Evolutionary conservation across 2,329 filamentous ascomycete genomes (phyloP).

Genomic region (Aureobasidium vineae): DNA sequence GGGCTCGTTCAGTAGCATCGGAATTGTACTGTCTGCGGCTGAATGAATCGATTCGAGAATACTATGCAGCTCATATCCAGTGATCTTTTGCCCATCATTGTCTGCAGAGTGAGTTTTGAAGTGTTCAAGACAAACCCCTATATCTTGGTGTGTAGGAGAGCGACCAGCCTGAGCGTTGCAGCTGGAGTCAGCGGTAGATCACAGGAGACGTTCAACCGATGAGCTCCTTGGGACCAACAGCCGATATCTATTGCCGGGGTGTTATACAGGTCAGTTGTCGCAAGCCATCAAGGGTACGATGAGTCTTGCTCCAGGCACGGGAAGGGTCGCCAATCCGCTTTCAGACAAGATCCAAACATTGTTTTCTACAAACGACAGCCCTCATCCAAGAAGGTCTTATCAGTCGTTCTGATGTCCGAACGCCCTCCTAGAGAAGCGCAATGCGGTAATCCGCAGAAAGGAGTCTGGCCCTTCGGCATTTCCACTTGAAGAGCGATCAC

Average conservation of each 20-base stretch:
- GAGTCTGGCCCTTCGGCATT: neutral
- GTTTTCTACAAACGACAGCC: neutral
- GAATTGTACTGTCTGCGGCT: neutral
- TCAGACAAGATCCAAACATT: neutral
- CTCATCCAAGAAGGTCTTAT: neutral
- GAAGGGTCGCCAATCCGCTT: neutral
- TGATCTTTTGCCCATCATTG: neutral
- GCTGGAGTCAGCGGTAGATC: too few relatives aligned
- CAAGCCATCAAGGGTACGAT: conserved; percentile 5
- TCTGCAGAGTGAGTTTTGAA: neutral
- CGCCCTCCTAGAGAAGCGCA: too few relatives aligned
- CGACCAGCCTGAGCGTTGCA: neutral
- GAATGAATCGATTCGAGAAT: conserved; percentile 7
- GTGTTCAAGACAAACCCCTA: neutral
- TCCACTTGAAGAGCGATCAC: neutral
- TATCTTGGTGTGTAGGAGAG: neutral
- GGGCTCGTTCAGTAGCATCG: neutral
- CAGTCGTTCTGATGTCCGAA: neutral
- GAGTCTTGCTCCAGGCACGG: neutral
- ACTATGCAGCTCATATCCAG: neutral
- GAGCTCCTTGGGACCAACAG: neutral
- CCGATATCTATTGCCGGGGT: neutral
- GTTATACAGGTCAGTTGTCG: conserved; percentile 2
- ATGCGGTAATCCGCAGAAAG: neutral
- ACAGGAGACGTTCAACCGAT: neutral